Evolutionary conservation across 371 early-diverging fungal genomes (phyloP).

Genomic region (Apophysomyces variabilis): DNA sequence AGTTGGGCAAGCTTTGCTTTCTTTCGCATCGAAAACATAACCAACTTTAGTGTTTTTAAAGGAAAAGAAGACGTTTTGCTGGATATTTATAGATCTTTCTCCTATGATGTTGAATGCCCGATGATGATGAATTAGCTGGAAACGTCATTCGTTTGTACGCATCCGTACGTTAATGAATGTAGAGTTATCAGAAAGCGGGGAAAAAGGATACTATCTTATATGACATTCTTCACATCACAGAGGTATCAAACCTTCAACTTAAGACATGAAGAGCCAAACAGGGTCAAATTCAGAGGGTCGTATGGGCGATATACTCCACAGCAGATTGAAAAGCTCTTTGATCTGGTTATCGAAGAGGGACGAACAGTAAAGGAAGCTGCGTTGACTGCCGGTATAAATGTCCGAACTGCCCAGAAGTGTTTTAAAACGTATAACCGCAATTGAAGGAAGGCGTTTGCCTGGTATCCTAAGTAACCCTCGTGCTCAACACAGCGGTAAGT

Average conservation of each 20-base stretch:
- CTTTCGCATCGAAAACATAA: too few relatives aligned
- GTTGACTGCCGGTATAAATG: slow-evolving; percentile 17
- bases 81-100: too few relatives aligned
- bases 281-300: slow-evolving; percentile 12
- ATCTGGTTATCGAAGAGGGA: slow-evolving; percentile 23
- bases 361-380: not conserved
- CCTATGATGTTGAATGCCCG: too few relatives aligned
- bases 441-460: slow-evolving; percentile 19
- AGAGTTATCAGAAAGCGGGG: slow-evolving; percentile 2
- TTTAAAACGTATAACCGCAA: not conserved
- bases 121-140: too few relatives aligned
- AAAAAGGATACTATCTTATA: not conserved
- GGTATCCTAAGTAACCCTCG: slow-evolving; percentile 7
- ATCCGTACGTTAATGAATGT: slow-evolving; percentile 21
- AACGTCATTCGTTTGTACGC: slow-evolving; percentile 4
- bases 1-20: too few relatives aligned
- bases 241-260: slow-evolving; percentile 14
- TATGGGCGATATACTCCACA: slow-evolving; percentile 24
- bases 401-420: slow-evolving; percentile 17
- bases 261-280: slow-evolving; percentile 7
- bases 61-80: too few relatives aligned
- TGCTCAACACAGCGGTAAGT: slow-evolving; percentile 16
- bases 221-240: slow-evolving; percentile 1
- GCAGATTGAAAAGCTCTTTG: slow-evolving; percentile 25
- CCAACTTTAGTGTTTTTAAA: too few relatives aligned